Evolutionary conservation across 768 basidiomycete species (phyloP).

Genomic region (Amanita rubescens): DNA sequence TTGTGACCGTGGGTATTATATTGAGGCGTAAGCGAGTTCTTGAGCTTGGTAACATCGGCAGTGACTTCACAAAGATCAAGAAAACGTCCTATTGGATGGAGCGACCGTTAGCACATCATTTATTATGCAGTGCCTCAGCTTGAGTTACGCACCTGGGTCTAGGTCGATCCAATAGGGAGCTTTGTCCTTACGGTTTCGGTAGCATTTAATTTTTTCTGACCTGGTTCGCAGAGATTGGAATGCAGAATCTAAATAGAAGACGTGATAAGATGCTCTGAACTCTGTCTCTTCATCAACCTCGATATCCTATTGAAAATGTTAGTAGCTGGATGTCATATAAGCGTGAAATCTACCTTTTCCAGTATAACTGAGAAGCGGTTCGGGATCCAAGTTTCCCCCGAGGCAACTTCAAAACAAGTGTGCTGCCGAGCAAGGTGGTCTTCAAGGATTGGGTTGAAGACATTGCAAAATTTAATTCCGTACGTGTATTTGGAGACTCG

Average conservation of each 20-base stretch:
- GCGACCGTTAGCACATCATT: neutral
- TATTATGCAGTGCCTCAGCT: no score
- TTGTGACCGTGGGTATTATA: neutral
- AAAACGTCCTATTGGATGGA: constrained; percentile 13
- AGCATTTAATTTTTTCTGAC: constrained; percentile 11
- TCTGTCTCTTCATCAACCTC: constrained; percentile 17
- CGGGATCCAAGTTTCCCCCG: constrained; percentile 2
- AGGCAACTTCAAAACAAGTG: neutral
- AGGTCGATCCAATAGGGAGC: constrained; percentile 17
- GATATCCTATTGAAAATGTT: constrained; percentile 9
- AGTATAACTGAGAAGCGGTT: constrained; percentile 10
- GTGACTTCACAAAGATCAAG: constrained; percentile 16
- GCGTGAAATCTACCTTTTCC: neutral
- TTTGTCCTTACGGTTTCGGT: constrained; percentile 11
- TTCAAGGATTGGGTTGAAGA: constrained; percentile 6
- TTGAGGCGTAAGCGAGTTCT: constrained; percentile 1
- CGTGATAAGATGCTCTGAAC: constrained; percentile 12
- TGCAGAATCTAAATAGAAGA: constrained; percentile 1
- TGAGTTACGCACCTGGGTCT: constrained; percentile 11
- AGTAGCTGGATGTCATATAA: neutral
- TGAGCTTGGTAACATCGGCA: constrained; percentile 14
- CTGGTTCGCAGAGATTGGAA: constrained; percentile 9
- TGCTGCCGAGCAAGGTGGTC: constrained; percentile 8
- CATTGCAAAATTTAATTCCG: constrained; percentile 4
- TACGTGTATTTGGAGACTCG: constrained; percentile 12